These are phyloP conservation scores for Xylaria castorea DNA, from an alignment of 495 filamentous ascomycete species.

Conservation along the genomic window DNA sequence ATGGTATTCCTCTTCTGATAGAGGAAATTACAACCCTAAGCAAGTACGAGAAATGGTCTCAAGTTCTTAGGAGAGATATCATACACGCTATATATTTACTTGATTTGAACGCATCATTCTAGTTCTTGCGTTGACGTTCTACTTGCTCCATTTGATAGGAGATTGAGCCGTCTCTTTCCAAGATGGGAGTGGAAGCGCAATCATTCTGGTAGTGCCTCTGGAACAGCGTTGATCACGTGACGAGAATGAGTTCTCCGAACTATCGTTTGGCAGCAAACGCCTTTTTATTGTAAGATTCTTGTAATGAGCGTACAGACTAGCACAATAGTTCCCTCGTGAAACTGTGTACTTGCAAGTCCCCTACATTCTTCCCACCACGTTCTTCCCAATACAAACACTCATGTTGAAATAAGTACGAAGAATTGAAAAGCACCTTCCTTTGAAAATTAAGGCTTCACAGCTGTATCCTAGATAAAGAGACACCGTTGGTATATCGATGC, in stretches of 20 bases:
- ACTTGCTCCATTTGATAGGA: not conserved
- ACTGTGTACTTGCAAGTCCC: not conserved
- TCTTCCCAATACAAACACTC: not conserved
- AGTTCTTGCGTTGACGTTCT: not conserved
- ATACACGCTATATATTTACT: too few species aligned
- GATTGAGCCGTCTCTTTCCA: not conserved
- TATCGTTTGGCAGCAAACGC: not conserved
- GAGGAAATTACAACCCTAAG: too few species aligned
- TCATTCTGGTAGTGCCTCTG: too few species aligned
- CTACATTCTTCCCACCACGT: not conserved
- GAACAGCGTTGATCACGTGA: not conserved
- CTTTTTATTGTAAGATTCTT: not conserved
- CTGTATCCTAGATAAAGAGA: not conserved
- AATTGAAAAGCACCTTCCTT: not conserved
- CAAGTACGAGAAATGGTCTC: too few species aligned
- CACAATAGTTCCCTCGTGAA: not conserved
- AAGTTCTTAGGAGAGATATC: too few species aligned
- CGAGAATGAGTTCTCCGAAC: not conserved
- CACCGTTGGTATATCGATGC: not conserved
- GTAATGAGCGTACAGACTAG: not conserved
- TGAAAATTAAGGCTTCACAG: not conserved
- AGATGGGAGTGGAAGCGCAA: not conserved
- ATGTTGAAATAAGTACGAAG: slow-evolving; percentile 7
- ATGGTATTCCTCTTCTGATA: too few species aligned
- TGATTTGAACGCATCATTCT: too few species aligned